phyloP scores from a whole-genome alignment of 148 eudicot genomes.

The Rheum nobile region DNA sequence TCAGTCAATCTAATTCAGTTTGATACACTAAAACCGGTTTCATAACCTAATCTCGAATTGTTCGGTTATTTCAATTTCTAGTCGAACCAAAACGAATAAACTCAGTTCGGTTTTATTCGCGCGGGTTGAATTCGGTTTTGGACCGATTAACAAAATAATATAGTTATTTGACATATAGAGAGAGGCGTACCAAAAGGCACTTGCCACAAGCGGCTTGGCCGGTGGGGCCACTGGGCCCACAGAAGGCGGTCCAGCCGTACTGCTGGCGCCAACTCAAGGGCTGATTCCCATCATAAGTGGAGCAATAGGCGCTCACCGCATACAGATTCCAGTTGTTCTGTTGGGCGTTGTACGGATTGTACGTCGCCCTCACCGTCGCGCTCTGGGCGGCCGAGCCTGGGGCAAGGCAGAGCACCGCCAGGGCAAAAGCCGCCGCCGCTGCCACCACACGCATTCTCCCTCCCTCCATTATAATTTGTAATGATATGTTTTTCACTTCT shows the following conservation, averaged over 20 bases:
- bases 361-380: not conserved
- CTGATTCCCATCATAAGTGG: slow-evolving; percentile 45
- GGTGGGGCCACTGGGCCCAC: slow-evolving; percentile 41
- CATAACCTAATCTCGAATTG: too few species aligned
- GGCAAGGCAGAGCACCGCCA: not conserved
- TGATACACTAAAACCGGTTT: too few species aligned
- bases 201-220: slow-evolving; percentile 44
- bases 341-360: slow-evolving; percentile 31
- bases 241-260: slow-evolving; percentile 69
- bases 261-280: slow-evolving; percentile 30
- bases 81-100: too few species aligned
- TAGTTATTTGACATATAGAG: too few species aligned
- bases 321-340: slow-evolving; percentile 29
- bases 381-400: not conserved
- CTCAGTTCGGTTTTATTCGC: too few species aligned
- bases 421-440: not conserved
- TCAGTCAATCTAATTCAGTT: too few species aligned
- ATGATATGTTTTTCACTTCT: not conserved
- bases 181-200: slow-evolving; percentile 29
- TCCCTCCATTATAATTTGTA: not conserved
- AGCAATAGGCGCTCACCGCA: slow-evolving; percentile 35
- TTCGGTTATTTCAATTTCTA: too few species aligned
- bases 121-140: too few species aligned
- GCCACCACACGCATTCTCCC: not conserved
- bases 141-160: too few species aligned